Conservation (phyloP, 106 monocot species). For the Iris macrosiphon region DNA sequence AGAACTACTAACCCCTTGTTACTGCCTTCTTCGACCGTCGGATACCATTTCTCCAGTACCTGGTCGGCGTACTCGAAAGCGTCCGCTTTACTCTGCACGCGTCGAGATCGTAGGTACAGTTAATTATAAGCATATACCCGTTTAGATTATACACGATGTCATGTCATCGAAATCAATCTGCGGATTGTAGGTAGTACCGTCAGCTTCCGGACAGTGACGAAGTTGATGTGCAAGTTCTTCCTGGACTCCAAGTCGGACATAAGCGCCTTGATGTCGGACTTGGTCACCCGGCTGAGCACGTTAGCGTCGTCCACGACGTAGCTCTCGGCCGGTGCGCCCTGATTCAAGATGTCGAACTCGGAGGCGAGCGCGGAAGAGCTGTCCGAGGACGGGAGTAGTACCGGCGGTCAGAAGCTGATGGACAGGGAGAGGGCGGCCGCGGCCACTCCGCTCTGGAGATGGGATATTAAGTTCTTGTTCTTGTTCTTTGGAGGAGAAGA, state of each 20-base stretch:
- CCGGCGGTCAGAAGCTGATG: conserved; percentile 61
- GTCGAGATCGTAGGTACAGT: too few species aligned
- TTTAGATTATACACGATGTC: too few species aligned
- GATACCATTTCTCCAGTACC: conserved; percentile 94
- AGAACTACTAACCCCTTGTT: conserved; percentile 92
- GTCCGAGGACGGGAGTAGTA: conserved; percentile 1
- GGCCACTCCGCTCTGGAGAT: conserved; percentile 62
- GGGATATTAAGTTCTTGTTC: conserved; percentile 32
- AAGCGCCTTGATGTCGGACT: conserved; percentile 70
- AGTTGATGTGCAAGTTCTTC: conserved; percentile 84
- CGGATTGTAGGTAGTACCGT: too few species aligned
- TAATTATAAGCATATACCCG: too few species aligned
- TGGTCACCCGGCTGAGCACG: conserved; percentile 85
- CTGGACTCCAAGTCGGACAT: conserved; percentile 74
- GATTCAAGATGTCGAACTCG: conserved; percentile 87
- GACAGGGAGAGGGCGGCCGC: conserved; percentile 71
- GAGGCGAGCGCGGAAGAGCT: conserved; percentile 65
- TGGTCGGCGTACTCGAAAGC: conserved; percentile 98
- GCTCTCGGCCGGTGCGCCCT: conserved; percentile 64
- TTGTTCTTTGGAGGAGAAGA: too few species aligned
- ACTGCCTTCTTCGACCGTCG: conserved; percentile 76
- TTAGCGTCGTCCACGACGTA: conserved; percentile 89
- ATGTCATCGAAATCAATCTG: too few species aligned
- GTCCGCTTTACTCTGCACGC: conserved; percentile 99
- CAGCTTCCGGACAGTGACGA: conserved; percentile 91